Percentiles rank a stretch among this genome's conserved stretches.
Evolutionary conservation across 2,329 filamentous ascomycete genomes (phyloP).

Genomic region (Fusarium fracticaudum): DNA sequence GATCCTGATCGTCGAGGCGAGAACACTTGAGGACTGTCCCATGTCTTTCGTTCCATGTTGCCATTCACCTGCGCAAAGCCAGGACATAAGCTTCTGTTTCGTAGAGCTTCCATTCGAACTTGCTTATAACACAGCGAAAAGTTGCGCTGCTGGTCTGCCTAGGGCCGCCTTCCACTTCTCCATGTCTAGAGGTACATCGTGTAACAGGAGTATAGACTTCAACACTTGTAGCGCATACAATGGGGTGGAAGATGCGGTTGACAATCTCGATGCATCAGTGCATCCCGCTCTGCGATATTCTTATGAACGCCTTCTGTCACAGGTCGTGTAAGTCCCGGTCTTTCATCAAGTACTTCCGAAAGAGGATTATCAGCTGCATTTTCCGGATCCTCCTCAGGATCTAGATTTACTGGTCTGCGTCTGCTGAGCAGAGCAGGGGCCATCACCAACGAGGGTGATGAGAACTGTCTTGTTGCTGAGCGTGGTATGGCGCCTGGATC

Average conservation of each 20-base stretch:
- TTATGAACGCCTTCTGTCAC: constrained; percentile 8
- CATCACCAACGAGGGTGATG: not conserved
- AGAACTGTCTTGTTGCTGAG: not conserved
- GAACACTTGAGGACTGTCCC: not conserved
- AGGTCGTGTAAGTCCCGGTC: constrained; percentile 2
- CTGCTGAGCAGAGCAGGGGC: constrained; percentile 14
- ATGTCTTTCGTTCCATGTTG: not conserved
- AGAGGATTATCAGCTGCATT: not conserved
- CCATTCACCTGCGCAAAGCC: not conserved
- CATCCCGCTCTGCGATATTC: not conserved
- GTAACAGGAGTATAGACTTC: not conserved
- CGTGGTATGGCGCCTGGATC: not conserved
- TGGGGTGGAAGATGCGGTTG: not conserved
- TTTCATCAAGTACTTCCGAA: not conserved
- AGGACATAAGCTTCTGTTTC: not conserved
- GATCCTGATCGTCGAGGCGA: not conserved
- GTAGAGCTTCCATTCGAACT: not conserved
- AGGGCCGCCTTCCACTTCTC: not conserved
- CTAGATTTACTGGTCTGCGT: not conserved
- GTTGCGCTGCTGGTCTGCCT: not conserved
- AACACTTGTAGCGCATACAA: not conserved
- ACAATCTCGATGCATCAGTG: not conserved
- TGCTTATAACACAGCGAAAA: not conserved
- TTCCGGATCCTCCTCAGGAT: constrained; percentile 20
- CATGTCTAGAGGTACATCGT: too few species aligned